These are phyloP conservation scores for Ceriops tagal DNA, from an alignment of 345 rosid species.

Conservation along the genomic window DNA sequence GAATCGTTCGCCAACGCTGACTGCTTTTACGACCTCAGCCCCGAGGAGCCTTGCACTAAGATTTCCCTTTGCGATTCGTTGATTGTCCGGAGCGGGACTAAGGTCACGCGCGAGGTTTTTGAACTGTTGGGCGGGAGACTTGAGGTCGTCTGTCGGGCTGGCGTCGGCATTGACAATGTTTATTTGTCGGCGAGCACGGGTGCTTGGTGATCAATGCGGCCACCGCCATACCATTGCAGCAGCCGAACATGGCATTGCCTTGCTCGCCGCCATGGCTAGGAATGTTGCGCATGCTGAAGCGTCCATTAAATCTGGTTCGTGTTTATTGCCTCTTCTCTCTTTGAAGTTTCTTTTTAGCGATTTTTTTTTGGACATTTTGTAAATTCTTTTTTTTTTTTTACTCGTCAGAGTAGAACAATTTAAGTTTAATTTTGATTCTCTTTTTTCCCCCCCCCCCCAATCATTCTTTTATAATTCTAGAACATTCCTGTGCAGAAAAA, in stretches of 20 bases:
- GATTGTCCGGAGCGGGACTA: conserved; percentile 22
- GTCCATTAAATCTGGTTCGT: conserved; percentile 20
- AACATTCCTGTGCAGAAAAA: no score
- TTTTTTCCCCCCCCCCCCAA: no score
- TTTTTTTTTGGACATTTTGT: no score
- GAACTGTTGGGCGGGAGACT: conserved; percentile 16
- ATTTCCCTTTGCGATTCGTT: conserved; percentile 22
- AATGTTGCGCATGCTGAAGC: conserved; percentile 19
- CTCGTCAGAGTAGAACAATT: no score
- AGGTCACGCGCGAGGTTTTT: conserved; percentile 18
- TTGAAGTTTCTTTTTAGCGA: no score
- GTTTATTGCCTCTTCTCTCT: not conserved
- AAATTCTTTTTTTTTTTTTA: no score
- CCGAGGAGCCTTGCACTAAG: conserved; percentile 20
- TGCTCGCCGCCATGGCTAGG: conserved; percentile 21
- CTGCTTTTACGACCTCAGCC: conserved; percentile 25
- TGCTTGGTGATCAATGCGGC: conserved; percentile 24
- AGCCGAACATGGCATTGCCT: conserved; percentile 19
- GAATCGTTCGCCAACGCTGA: conserved; percentile 23
- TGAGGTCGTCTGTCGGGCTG: conserved; percentile 20
- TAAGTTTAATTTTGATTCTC: no score
- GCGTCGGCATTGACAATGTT: conserved; percentile 22
- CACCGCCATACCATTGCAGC: conserved; percentile 21
- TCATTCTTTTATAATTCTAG: no score
- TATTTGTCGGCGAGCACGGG: conserved; percentile 17